Evolutionary conservation across 208 protist species (phyloP), one percentile per base, ranked within the genome.

Genomic region (Wallacemonas sp.): DNA sequence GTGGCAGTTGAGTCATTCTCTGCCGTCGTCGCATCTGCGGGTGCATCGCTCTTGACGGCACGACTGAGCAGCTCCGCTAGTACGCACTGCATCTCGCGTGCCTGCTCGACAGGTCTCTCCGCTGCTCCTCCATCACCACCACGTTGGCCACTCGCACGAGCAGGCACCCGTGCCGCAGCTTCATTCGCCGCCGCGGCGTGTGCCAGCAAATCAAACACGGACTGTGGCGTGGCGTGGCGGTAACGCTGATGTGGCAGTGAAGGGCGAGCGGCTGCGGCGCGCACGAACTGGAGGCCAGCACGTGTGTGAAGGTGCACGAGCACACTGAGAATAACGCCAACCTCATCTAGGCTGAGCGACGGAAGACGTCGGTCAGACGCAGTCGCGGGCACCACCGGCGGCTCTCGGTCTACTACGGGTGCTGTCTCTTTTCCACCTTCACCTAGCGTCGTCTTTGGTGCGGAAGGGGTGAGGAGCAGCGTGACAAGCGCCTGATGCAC

Each of bases 241-340:
- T 49, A 19, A 11, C 22, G 44, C 44, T 49, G 1, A 11, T 54
- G 46, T 0, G 9, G 46, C 6, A 12, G 46, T 30, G 46, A 17
- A 11, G 46, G 15, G 24, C 21, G 42, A 8, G 11, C 17, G 3
- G 11, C 17, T 9, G 6, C 46, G 3, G 24, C 9, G 9, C 46
- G 46, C 28, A 38, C 24, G 6, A 58, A 19, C 14, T 58, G 51
- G 2, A 58, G 30, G 12, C 51, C 51, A 26, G 51, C 51, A 6
- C 51, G 51, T n/a, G 51, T 58, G 51, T 58, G 51, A 5, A 58
- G 28, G 51, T 58, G 51, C 2, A 39, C 51, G 30, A 58, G 31
- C 3, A 58, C 30, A 39, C 19, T 14, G 31, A 58, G 21, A 3
- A 58, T 38, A 4, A 1, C 22, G 2, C 27, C 30, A 9, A 58